Percentiles rank a stretch among this genome's conserved stretches.
These are phyloP conservation scores for Heliamphora exappendiculata DNA, from an alignment of 148 eudicot genomes.

Conservation along the genomic window DNA sequence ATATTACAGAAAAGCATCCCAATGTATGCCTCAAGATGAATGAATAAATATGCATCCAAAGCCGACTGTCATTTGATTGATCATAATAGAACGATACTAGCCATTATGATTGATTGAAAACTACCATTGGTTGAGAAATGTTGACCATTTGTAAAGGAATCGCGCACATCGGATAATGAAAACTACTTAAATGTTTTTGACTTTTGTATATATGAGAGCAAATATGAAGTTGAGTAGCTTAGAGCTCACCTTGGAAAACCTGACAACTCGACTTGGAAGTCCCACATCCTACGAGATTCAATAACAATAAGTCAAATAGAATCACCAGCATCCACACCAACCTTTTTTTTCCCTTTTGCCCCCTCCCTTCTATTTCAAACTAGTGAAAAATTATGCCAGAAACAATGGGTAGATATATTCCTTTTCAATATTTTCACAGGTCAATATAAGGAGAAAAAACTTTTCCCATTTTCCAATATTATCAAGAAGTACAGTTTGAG, in stretches of 20 bases:
- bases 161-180: not conserved
- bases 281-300: conserved; percentile 60
- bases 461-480: no score
- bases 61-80: not conserved
- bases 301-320: conserved; percentile 1
- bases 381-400: not conserved
- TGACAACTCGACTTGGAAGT: conserved; percentile 88
- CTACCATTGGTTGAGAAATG: conserved; percentile 6
- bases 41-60: not conserved
- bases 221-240: not conserved
- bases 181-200: not conserved
- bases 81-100: conserved; percentile 4
- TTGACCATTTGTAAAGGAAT: not conserved
- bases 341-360: no score
- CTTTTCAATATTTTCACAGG: not conserved
- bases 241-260: conserved; percentile 60
- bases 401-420: not conserved
- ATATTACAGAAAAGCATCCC: conserved; percentile 12
- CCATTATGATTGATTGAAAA: not conserved
- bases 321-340: no score
- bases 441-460: not conserved
- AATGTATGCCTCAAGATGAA: not conserved
- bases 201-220: not conserved
- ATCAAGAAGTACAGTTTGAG: not conserved
- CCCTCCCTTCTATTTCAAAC: no score